Evolutionary conservation across 2,329 filamentous ascomycete genomes (phyloP).

Genomic region (Coniochaeta hoffmannii): DNA sequence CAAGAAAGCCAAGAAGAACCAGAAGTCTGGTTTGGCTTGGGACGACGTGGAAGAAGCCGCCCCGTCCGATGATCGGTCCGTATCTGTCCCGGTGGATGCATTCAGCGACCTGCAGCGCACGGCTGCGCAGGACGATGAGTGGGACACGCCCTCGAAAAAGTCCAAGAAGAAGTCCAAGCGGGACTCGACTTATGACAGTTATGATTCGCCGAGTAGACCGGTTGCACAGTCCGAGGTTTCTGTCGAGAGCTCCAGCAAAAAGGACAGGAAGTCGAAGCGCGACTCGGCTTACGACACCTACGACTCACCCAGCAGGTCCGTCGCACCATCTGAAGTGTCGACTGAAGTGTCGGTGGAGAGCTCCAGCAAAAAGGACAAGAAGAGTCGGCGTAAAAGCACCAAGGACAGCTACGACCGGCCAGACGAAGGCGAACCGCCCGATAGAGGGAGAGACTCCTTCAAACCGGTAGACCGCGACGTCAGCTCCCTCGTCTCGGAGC

Average conservation of each 20-base stretch:
- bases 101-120: slow-evolving; percentile 20
- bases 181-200: slow-evolving; percentile 12
- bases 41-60: slow-evolving; percentile 7
- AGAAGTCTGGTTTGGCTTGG: slow-evolving; percentile 9
- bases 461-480: slow-evolving; percentile 35
- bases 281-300: slow-evolving; percentile 16
- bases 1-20: slow-evolving; percentile 22
- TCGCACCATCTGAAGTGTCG: slow-evolving; percentile 28
- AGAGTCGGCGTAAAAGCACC: slow-evolving; percentile 23
- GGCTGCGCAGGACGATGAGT: slow-evolving; percentile 19
- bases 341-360: slow-evolving; percentile 24
- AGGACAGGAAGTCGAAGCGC: slow-evolving; percentile 22
- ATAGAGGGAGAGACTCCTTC: slow-evolving; percentile 30
- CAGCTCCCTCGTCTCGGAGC: slow-evolving; percentile 41
- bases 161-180: slow-evolving; percentile 25
- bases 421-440: slow-evolving; percentile 29
- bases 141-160: slow-evolving; percentile 19
- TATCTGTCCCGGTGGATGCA: slow-evolving; percentile 21
- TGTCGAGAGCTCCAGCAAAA: slow-evolving; percentile 20
- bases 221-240: slow-evolving; percentile 30
- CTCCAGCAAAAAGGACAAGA: slow-evolving; percentile 24
- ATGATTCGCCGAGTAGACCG: slow-evolving; percentile 25
- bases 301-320: slow-evolving; percentile 23
- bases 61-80: slow-evolving; percentile 18
- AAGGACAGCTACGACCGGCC: slow-evolving; percentile 26